Evolutionary conservation across 2,329 filamentous ascomycete genomes (phyloP).

Genomic region (Penicillium crustosum): DNA sequence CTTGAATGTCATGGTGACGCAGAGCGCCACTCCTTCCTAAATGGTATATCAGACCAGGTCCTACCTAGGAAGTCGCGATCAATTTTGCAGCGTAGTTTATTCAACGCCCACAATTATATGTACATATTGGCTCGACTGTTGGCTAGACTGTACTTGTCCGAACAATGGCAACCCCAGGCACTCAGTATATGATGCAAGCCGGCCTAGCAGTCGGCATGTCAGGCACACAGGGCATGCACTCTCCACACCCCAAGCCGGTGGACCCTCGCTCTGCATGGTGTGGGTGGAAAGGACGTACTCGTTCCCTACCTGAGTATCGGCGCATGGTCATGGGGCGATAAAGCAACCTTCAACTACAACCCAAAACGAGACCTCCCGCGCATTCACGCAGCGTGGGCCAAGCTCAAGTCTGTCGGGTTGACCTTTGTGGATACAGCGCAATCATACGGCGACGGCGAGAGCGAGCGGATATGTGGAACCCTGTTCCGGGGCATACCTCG

Average conservation of each 20-base stretch:
- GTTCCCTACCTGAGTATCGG: conserved; percentile 31
- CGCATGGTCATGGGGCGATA: conserved; percentile 34
- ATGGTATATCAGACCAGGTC: not conserved
- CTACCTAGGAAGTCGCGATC: not conserved
- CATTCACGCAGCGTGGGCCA: conserved; percentile 42
- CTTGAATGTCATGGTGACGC: conserved; percentile 11
- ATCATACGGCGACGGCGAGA: conserved; percentile 45
- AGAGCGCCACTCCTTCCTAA: not conserved
- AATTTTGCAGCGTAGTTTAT: not conserved
- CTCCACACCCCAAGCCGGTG: conserved; percentile 20
- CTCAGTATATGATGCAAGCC: conserved; percentile 26
- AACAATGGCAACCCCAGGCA: conserved; percentile 19
- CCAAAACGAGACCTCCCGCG: conserved; percentile 33
- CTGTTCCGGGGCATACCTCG: conserved; percentile 40
- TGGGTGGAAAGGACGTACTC: conserved; percentile 23
- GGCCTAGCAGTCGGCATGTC: conserved; percentile 27
- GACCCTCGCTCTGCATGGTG: conserved; percentile 27
- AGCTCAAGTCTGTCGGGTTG: conserved; percentile 37
- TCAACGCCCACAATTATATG: not conserved
- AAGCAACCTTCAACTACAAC: conserved; percentile 36
- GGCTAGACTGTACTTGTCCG: not conserved
- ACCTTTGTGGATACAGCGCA: conserved; percentile 50
- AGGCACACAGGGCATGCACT: conserved; percentile 23
- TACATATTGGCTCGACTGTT: not conserved
- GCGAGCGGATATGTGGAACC: conserved; percentile 44